These are phyloP conservation scores for Solanum sitiens DNA, from an alignment of 257 asterid species.

Conservation along the genomic window DNA sequence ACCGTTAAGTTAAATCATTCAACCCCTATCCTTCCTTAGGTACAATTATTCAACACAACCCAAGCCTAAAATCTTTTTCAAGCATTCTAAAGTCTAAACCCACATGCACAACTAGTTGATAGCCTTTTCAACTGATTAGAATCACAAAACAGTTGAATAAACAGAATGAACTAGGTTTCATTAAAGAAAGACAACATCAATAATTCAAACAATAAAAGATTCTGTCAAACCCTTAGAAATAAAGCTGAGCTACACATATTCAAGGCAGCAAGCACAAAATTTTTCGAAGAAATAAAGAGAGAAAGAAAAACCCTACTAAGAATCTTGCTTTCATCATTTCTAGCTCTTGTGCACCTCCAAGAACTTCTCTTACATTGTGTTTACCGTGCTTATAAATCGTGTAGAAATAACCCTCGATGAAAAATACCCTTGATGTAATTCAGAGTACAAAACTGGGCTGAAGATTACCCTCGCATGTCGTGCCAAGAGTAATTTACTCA, in stretches of 20 bases:
- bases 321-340: neutral
- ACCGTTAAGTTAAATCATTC: neutral
- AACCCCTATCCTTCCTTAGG: neutral
- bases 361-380: neutral
- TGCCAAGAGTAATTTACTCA: neutral
- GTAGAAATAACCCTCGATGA: neutral
- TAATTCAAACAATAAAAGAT: neutral
- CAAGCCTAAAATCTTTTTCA: neutral
- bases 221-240: neutral
- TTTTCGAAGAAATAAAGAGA: neutral
- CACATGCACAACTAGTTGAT: neutral
- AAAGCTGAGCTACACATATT: neutral
- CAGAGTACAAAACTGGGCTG: neutral
- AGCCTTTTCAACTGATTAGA: neutral
- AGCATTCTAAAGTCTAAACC: neutral
- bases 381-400: neutral
- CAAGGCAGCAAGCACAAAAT: neutral
- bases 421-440: neutral
- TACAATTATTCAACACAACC: neutral
- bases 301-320: neutral
- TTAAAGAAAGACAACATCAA: neutral
- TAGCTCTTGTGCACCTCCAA: neutral
- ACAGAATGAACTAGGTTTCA: neutral
- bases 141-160: neutral
- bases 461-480: neutral